Conservation (phyloP, 2,329 filamentous ascomycete genomes). For the Xylariaceae sp. region DNA sequence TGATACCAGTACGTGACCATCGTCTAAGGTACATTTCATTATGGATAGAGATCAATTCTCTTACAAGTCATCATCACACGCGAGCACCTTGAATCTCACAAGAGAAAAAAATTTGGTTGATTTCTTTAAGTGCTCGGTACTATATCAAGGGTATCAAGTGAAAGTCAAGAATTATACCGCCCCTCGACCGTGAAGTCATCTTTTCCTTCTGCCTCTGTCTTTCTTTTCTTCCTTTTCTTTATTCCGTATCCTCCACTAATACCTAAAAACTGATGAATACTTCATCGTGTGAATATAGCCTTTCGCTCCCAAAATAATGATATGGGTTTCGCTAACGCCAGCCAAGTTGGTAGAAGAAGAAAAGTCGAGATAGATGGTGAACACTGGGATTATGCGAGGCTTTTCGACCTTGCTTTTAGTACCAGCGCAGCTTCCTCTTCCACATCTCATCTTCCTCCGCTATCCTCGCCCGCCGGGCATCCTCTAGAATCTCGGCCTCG, state of each 20-base stretch:
- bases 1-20: no score
- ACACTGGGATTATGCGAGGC: no score
- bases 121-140: slow-evolving; percentile 21
- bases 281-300: no score
- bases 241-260: background rate
- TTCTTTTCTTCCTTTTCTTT: background rate
- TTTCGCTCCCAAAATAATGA: slow-evolving; percentile 3
- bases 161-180: slow-evolving; percentile 15
- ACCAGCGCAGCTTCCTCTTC: slow-evolving; percentile 43
- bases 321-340: background rate
- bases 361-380: background rate
- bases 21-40: no score
- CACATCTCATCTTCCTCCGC: slow-evolving; percentile 44
- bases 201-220: background rate
- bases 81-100: no score
- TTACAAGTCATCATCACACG: no score
- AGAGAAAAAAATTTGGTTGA: no score
- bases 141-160: slow-evolving; percentile 19
- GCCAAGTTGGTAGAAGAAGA: background rate
- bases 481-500: slow-evolving; percentile 22
- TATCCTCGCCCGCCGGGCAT: slow-evolving; percentile 21
- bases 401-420: no score
- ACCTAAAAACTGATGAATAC: no score
- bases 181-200: slow-evolving; percentile 1
- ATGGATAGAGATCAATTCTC: no score